Evolutionary conservation across 1,139 yeast genomes (phyloP).

Genomic region (Kurtzmaniella quercitrusa): DNA sequence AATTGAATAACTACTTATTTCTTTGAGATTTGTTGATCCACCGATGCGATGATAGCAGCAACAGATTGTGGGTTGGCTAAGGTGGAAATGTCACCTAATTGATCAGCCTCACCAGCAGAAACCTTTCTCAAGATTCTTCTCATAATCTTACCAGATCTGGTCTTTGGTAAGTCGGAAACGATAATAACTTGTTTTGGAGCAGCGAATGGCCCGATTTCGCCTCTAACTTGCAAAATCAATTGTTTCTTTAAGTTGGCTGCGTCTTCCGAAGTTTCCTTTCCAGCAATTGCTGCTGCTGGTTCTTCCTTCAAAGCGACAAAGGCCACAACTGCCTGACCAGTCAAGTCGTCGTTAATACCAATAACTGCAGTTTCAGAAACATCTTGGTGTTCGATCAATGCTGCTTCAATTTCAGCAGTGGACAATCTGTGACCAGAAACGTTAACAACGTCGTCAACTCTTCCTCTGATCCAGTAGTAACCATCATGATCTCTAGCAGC

Average conservation of each 20-base stretch:
- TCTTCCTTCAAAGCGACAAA: constrained; percentile 80
- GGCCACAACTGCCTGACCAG: constrained; percentile 97
- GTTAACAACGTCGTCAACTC: constrained; percentile 97
- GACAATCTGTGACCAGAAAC: constrained; percentile 97
- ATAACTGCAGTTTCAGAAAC: constrained; percentile 95
- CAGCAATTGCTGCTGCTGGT: constrained; percentile 32
- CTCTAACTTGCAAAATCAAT: constrained; percentile 82
- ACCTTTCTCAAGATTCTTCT: constrained; percentile 95
- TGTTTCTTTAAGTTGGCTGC: constrained; percentile 69
- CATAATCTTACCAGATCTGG: constrained; percentile 98
- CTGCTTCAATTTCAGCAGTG: constrained; percentile 96
- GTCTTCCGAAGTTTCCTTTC: constrained; percentile 46
- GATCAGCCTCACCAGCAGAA: constrained; percentile 84
- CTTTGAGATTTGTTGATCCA: constrained; percentile 47
- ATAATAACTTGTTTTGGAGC: constrained; percentile 90
- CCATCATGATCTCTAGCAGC: constrained; percentile 98
- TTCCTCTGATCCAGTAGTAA: constrained; percentile 96
- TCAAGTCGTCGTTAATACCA: constrained; percentile 89
- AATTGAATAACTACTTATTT: constrained; percentile 19
- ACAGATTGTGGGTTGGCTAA: constrained; percentile 86
- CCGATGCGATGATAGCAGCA: constrained; percentile 60
- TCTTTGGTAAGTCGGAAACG: constrained; percentile 92
- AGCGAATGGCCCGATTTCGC: constrained; percentile 96
- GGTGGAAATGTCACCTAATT: constrained; percentile 90
- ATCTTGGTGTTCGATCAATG: constrained; percentile 70